phyloP scores from a whole-genome alignment of 192 early-diverging fungal genomes.

The Mortierella claussenii region DNA sequence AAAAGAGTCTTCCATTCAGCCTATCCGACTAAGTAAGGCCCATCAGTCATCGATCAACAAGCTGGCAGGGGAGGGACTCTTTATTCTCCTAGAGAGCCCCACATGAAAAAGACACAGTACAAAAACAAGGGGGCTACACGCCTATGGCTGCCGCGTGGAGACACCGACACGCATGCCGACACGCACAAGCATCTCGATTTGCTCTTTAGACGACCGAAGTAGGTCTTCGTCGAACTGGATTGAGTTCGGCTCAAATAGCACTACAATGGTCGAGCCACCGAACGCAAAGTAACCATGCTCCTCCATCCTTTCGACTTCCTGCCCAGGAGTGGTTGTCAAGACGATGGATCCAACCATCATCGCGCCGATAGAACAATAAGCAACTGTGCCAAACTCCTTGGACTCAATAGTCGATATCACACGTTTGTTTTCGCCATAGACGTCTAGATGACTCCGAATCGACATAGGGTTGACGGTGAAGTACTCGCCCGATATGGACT shows the following conservation, averaged over 20 bases:
- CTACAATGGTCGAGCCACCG: conserved; percentile 80
- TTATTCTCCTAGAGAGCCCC: no score
- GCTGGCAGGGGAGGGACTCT: no score
- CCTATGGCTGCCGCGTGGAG: conserved; percentile 9
- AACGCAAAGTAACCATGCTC: conserved; percentile 88
- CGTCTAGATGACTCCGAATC: conserved; percentile 72
- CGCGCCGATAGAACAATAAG: conserved; percentile 77
- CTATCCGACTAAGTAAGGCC: no score
- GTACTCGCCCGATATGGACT: conserved; percentile 72
- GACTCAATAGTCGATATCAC: conserved; percentile 72
- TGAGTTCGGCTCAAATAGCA: conserved; percentile 72
- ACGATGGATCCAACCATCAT: conserved; percentile 91
- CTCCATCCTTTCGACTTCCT: conserved; percentile 69
- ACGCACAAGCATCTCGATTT: conserved; percentile 47
- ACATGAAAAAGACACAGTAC: no score
- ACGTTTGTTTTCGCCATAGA: conserved; percentile 84
- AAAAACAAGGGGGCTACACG: no score
- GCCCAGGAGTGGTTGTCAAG: conserved; percentile 59
- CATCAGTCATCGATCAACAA: no score
- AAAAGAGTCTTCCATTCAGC: no score
- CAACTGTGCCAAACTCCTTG: conserved; percentile 75
- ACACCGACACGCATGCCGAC: conserved; percentile 47
- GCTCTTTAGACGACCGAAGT: conserved; percentile 50
- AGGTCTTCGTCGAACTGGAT: conserved; percentile 80
- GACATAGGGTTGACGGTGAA: conserved; percentile 92